Conservation (phyloP, 108 stramenopile species). For the Fragilariopsis cylindrus region DNA sequence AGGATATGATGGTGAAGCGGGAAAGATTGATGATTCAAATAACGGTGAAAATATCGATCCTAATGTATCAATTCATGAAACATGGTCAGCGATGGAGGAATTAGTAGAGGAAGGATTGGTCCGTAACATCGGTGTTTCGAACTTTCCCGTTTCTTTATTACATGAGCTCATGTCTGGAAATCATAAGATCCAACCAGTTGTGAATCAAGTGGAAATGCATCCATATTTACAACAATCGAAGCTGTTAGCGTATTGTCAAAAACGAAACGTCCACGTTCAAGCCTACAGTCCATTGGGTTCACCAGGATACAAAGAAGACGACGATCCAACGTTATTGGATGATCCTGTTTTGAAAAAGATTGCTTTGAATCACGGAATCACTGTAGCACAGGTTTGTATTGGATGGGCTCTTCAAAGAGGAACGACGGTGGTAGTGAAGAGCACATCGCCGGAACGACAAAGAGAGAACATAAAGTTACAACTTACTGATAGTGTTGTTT, state of each 20-base stretch:
- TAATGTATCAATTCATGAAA: slow-evolving; percentile 48
- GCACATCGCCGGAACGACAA: slow-evolving; percentile 32
- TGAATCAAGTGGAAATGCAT: slow-evolving; percentile 91
- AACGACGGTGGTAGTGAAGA: slow-evolving; percentile 62
- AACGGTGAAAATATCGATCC: slow-evolving; percentile 10
- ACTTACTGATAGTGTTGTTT: too few relatives aligned
- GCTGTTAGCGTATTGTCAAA: slow-evolving; percentile 69
- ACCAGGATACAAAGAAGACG: slow-evolving; percentile 6
- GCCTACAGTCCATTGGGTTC: slow-evolving; percentile 84
- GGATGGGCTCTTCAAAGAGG: slow-evolving; percentile 77
- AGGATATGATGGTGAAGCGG: slow-evolving; percentile 7
- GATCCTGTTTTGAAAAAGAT: slow-evolving; percentile 55
- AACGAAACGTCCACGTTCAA: slow-evolving; percentile 66
- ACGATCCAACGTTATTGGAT: slow-evolving; percentile 52
- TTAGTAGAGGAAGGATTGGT: slow-evolving; percentile 71
- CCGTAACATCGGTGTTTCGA: slow-evolving; percentile 81
- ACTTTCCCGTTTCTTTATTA: slow-evolving; percentile 78
- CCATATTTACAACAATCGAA: slow-evolving; percentile 78
- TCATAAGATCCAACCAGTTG: slow-evolving; percentile 59
- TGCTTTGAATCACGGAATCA: slow-evolving; percentile 42
- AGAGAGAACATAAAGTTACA: not conserved
- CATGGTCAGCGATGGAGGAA: slow-evolving; percentile 79
- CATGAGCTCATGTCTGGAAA: slow-evolving; percentile 68
- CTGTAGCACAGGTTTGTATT: slow-evolving; percentile 63
- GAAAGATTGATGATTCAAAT: slow-evolving; percentile 7